A percentile compares a stretch with the other conserved stretches of the same genome.
phyloP scores from a whole-genome alignment of 1,284 basidiomycete species.

The Ustilago trichophora region DNA sequence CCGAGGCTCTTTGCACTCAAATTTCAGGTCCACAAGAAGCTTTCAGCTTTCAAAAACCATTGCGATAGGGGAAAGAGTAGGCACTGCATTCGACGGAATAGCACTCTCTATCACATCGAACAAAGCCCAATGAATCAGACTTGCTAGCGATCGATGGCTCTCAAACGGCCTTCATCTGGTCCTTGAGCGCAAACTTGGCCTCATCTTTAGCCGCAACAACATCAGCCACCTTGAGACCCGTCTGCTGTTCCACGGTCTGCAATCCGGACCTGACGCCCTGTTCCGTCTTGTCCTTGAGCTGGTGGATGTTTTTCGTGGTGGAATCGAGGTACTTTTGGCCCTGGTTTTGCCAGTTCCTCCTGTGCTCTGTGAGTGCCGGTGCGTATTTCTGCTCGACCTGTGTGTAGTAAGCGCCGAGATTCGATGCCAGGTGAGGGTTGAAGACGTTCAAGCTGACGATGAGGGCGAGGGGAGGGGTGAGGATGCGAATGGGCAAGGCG shows the following conservation, averaged over 20 bases:
- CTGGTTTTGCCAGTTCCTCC: conserved; percentile 14
- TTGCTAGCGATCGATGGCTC: too few relatives aligned
- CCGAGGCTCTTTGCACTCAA: too few relatives aligned
- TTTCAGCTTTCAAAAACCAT: too few relatives aligned
- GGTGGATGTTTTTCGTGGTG: conserved; percentile 29
- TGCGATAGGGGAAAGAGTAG: too few relatives aligned
- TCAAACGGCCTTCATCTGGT: conserved; percentile 49
- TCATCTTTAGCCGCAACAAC: conserved; percentile 25
- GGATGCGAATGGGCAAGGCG: conserved; percentile 62
- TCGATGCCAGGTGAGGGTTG: conserved; percentile 60
- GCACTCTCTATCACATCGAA: too few relatives aligned
- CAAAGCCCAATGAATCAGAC: too few relatives aligned
- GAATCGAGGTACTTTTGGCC: conserved; percentile 8
- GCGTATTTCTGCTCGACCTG: conserved; percentile 42
- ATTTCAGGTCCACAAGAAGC: too few relatives aligned
- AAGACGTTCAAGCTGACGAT: conserved; percentile 62
- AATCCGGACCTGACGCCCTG: conserved; percentile 38
- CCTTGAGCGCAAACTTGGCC: conserved; percentile 27
- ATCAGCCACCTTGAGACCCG: conserved; percentile 51
- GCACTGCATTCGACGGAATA: too few relatives aligned
- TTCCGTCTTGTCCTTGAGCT: conserved; percentile 35
- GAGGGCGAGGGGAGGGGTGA: conserved; percentile 58
- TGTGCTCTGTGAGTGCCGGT: conserved; percentile 45
- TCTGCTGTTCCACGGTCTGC: conserved; percentile 50
- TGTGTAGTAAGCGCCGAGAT: conserved; percentile 56